A percentile compares a stretch with the other conserved stretches of the same genome.
Conservation (phyloP, 73 alveolate genomes). For the Paraurostyla sp. region DNA sequence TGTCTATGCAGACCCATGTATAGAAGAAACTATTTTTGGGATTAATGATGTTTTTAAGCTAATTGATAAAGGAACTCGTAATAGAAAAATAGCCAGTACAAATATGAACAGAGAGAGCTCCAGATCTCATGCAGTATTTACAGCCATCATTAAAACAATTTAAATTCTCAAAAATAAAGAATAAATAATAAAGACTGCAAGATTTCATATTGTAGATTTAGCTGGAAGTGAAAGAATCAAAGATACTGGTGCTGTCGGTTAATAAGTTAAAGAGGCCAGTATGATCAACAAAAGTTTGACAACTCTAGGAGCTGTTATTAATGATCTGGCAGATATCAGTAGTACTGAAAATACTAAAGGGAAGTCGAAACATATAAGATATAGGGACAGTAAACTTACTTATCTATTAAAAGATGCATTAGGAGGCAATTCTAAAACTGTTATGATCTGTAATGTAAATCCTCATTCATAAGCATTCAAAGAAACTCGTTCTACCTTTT, state of each 20-base stretch:
- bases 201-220: conserved; percentile 94
- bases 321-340: conserved; percentile 63
- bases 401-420: conserved; percentile 88
- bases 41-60: conserved; percentile 64
- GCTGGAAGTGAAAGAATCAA: conserved; percentile 99
- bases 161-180: conserved; percentile 63
- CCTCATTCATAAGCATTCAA: conserved; percentile 68
- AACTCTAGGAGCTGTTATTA: conserved; percentile 94
- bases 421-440: conserved; percentile 97
- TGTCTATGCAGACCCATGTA: conserved; percentile 22
- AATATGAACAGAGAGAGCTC: conserved; percentile 75
- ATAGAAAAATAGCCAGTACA: conserved; percentile 67
- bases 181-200: conserved; percentile 73
- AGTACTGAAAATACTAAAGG: conserved; percentile 69
- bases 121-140: conserved; percentile 80
- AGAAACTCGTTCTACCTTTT: conserved; percentile 85
- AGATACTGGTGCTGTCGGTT: conserved; percentile 93
- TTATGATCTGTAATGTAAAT: conserved; percentile 76
- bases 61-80: conserved; percentile 49
- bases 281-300: conserved; percentile 94
- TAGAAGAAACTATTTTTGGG: background rate
- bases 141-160: conserved; percentile 68
- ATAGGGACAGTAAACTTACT: conserved; percentile 93
- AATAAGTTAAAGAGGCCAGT: conserved; percentile 96
- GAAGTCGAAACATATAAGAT: conserved; percentile 73